Percentiles rank a stretch among this genome's conserved stretches.
These are phyloP conservation scores for Corylus avellana DNA, from an alignment of 306 rosid genomes.

Conservation along the genomic window DNA sequence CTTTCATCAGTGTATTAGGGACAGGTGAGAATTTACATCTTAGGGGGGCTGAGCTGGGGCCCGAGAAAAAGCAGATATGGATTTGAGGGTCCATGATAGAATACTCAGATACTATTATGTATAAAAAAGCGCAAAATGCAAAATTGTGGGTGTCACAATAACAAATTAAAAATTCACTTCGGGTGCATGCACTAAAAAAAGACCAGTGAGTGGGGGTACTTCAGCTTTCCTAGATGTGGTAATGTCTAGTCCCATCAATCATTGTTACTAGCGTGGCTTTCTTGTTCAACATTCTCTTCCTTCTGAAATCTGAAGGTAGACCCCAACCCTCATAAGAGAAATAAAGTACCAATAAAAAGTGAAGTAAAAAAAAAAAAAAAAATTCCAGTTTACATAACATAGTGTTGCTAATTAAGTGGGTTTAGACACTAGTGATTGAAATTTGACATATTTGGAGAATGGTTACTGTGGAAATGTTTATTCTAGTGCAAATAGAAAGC, in stretches of 20 bases:
- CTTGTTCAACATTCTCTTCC: no score
- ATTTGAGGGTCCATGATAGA: not conserved
- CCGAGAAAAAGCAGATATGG: not conserved
- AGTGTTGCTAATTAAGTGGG: not conserved
- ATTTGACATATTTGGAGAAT: not conserved
- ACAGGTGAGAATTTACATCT: not conserved
- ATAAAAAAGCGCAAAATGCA: not conserved
- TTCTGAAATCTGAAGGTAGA: not conserved
- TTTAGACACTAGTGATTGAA: not conserved
- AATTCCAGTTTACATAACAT: not conserved
- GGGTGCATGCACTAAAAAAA: no score
- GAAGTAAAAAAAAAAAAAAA: not conserved
- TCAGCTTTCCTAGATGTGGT: no score
- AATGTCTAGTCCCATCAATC: no score
- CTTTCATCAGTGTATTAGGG: not conserved
- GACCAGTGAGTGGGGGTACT: no score
- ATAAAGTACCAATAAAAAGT: not conserved
- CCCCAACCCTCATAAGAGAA: not conserved
- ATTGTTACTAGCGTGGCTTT: no score
- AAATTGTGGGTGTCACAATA: not conserved
- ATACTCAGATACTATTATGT: not conserved
- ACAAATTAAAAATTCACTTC: not conserved
- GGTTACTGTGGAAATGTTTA: not conserved
- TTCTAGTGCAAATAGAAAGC: not conserved
- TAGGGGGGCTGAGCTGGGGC: not conserved